These are phyloP conservation scores for Chlamydomonas reinhardtii DNA, from an alignment of 163 green algal species.

Conservation along the genomic window DNA sequence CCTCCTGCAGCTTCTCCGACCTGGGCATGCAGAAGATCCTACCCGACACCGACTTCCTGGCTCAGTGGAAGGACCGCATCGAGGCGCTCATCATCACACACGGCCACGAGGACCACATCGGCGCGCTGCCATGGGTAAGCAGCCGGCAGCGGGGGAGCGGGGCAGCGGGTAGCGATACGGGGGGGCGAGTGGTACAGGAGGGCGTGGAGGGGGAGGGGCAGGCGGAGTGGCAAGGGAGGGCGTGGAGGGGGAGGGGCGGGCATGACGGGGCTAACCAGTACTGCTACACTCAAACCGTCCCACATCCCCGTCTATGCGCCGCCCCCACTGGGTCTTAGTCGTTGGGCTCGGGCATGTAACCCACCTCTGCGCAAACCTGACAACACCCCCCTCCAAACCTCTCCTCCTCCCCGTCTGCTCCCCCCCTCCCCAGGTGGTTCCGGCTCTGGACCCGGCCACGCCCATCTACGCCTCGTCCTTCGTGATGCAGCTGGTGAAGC, in stretches of 20 bases:
- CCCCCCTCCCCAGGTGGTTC: slow-evolving; percentile 77
- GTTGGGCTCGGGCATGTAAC: too few species aligned
- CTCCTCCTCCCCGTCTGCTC: background rate
- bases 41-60: slow-evolving; percentile 96
- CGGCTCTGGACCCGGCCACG: slow-evolving; percentile 93
- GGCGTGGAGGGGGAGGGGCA: background rate
- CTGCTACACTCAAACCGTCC: too few species aligned
- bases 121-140: slow-evolving; percentile 96
- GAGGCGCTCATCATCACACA: slow-evolving; percentile 99
- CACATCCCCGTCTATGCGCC: too few species aligned
- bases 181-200: too few species aligned
- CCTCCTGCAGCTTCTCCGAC: slow-evolving; percentile 87
- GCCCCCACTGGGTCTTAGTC: too few species aligned
- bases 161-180: background rate
- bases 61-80: slow-evolving; percentile 96
- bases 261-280: too few species aligned
- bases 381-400: too few species aligned
- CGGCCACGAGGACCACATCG: slow-evolving; percentile 99
- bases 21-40: slow-evolving; percentile 98
- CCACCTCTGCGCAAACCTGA: too few species aligned
- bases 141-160: background rate
- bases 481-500: slow-evolving; percentile 93
- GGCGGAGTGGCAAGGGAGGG: background rate
- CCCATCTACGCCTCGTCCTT: slow-evolving; percentile 94
- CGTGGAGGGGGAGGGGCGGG: too few species aligned